Evolutionary conservation across 2,329 filamentous ascomycete species (phyloP), one percentile per base, ranked within the genome.

Genomic region (Knoxdaviesia capensis): DNA sequence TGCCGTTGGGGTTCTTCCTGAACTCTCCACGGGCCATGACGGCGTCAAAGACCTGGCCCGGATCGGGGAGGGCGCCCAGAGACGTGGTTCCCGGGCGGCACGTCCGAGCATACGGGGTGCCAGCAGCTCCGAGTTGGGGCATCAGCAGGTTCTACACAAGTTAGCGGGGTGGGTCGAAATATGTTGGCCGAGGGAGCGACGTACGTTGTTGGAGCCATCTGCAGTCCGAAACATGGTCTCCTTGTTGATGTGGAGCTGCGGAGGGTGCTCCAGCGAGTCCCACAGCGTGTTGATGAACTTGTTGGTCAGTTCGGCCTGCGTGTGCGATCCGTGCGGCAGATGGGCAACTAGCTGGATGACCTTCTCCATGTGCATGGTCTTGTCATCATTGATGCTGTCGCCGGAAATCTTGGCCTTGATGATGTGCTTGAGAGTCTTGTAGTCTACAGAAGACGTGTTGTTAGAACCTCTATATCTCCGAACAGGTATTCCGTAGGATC

Each of bases 351-450:
- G 63, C 61, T 77, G 71, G 46, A 85, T 83, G 5, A 79, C 66
- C 6, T 72, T 65, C 56, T 85, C 80, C 74, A 85, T 82, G 38
- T 84, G 62, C 65, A 83, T 80, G 2, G 76, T 80, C 59, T 80
- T 81, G 60, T 88, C 83, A 50, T 88, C 77, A 5, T 73, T 58
- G 7, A 77, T 63, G 39, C 71, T 63, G 44, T 68, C 66, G 1
- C 79, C 76, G 49, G 71, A 77, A 32, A 76, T 56, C 56, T 82
- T 76, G 46, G 61, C 65, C 43, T 69, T 67, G 44, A 83, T 60
- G 34, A 84, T 59, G 5, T 70, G 63, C 38, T 70, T 56, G 11
- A 84, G 59, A 0, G 79, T 82, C 50, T 69, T 68, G 38, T 80
- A 53, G 48, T 84, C 79, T 64, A 57, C 51, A 34, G 4, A 32